phyloP scores from a whole-genome alignment of 257 asterid genomes.

The Nicotiana undulata region DNA sequence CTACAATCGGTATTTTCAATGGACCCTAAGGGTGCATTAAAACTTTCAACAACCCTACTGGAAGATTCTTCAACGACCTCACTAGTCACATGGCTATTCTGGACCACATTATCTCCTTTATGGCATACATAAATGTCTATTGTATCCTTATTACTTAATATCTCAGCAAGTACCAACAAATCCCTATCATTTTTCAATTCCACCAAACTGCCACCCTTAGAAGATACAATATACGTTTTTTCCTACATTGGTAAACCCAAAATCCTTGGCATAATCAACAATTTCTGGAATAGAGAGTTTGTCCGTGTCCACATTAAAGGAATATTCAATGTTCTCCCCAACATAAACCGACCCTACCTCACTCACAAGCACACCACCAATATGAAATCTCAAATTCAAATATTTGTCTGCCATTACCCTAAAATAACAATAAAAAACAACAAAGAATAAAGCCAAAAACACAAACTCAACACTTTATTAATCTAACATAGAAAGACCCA shows the following conservation, averaged over 20 bases:
- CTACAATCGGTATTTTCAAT: neutral
- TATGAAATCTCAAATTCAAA: neutral
- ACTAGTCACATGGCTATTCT: neutral
- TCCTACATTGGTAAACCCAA: too few species aligned
- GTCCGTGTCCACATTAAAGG: too few species aligned
- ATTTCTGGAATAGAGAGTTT: too few species aligned
- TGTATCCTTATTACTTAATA: neutral
- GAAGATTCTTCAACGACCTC: neutral
- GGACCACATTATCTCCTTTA: neutral
- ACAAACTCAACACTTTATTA: too few species aligned
- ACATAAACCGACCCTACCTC: too few species aligned
- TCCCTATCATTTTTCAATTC: neutral
- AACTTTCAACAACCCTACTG: neutral
- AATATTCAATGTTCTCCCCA: too few species aligned
- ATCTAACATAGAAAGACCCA: too few species aligned
- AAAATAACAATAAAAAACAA: neutral
- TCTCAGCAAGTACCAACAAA: neutral
- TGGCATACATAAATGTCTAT: neutral
- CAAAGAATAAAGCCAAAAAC: neutral
- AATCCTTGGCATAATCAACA: too few species aligned
- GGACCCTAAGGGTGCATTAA: neutral
- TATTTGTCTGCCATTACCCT: neutral
- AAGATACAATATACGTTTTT: neutral
- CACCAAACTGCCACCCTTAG: neutral
- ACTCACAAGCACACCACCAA: neutral